Evolutionary conservation across 2,329 filamentous ascomycete genomes (phyloP).

Genomic region (Leptographium flavum): DNA sequence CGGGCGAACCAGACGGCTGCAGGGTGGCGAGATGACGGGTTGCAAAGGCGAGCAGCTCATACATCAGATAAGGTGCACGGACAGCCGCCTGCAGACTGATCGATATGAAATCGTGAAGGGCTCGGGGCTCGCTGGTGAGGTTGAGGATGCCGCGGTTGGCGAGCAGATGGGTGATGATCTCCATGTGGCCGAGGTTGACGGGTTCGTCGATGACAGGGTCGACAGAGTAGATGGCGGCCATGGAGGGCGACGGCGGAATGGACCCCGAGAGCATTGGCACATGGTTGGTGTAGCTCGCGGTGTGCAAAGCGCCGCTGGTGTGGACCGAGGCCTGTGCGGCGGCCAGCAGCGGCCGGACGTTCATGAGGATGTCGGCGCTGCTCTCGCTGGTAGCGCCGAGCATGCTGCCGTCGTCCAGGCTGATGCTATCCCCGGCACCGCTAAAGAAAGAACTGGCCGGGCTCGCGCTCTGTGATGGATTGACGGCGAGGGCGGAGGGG

Average conservation of each 20-base stretch:
- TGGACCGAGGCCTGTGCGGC: no score
- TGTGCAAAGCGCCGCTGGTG: neutral
- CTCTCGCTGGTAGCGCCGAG: no score
- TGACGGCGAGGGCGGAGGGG: no score
- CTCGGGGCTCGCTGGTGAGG: slow-evolving; percentile 12
- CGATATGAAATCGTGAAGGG: slow-evolving; percentile 9
- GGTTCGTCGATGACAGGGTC: slow-evolving; percentile 1
- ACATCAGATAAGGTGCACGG: slow-evolving; percentile 19
- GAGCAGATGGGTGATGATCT: slow-evolving; percentile 20
- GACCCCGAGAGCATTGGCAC: no score
- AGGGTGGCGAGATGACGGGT: slow-evolving; percentile 16
- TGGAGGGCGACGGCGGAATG: neutral
- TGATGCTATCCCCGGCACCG: no score
- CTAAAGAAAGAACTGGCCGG: no score
- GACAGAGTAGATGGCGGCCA: neutral
- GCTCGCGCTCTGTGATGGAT: no score
- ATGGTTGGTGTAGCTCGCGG: neutral
- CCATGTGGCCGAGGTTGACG: slow-evolving; percentile 21
- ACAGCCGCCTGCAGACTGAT: slow-evolving; percentile 14
- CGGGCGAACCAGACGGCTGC: slow-evolving; percentile 9
- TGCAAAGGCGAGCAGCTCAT: slow-evolving; percentile 22
- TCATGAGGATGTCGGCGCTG: no score
- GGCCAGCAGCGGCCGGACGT: no score
- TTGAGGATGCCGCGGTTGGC: slow-evolving; percentile 14
- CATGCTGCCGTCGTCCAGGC: no score